Base-by-base conservation (phyloP, 305 asterid genomes). In the Galium porrigens region DNA sequence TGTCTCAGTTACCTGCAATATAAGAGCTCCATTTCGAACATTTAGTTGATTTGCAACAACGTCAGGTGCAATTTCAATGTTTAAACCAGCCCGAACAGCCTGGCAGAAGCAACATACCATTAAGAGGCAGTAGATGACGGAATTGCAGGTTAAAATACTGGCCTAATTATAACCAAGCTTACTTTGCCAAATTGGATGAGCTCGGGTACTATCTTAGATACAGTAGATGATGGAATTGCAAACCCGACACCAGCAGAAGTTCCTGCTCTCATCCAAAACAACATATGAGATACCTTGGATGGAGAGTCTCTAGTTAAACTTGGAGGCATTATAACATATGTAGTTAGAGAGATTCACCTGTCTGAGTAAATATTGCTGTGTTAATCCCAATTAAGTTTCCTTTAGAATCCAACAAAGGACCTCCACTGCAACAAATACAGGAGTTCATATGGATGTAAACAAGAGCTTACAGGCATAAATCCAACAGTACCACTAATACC, bases 211-310 rank as follows among this genome's bases (percentile, higher is more conserved):
- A 89, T 87, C 82, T 85, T 92, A 49, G 73, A 78, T 73, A 92
- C 95, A 11, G 95, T 87, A 49, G 97, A 84, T 22, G 97, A 89
- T 66, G 99, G 97, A 72, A 92, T 92, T 42, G 95, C 98, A 46
- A 92, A 92, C 54, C 98, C 98, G 10, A 92, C 95, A 57, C 98
- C 98, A 27, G 96, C 96, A 22, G 98, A 92, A 53, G 98, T 87
- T 72, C 98, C 98, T 92, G 81, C 25, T 68, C 74, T 67, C 48
- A 63, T 59, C 14, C 18, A 25, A 51, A 22, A 27, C 58, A 70
- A 41, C 51, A 37, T 6, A 9, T 63, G 8, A 58, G 48, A 27
- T 57, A 37, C 44, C 30, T 53, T 17, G 1, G n/a, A 20, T 3
- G 33, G 20, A 44, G 22, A n/a, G 48, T 15, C 53, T 1, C 27